Evolutionary conservation across 495 filamentous ascomycete genomes (phyloP).

Genomic region (Hyaloscypha variabilis): DNA sequence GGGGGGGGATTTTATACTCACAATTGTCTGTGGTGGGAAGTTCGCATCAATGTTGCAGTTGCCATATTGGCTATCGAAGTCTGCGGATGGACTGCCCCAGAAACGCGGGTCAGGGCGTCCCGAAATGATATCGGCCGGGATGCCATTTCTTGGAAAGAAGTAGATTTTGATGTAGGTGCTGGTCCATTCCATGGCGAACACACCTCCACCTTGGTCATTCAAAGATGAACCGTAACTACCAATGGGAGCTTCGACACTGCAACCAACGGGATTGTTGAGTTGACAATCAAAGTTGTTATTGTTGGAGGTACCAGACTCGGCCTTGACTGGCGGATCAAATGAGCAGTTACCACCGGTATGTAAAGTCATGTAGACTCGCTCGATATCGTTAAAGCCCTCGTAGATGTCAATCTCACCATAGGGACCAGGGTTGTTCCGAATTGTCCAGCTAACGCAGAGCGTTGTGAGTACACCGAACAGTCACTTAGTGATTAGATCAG

Average conservation of each 20-base stretch:
- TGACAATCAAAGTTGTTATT: constrained; percentile 43
- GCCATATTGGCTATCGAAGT: constrained; percentile 53
- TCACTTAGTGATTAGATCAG: neutral
- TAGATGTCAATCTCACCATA: constrained; percentile 90
- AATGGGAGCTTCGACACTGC: constrained; percentile 40
- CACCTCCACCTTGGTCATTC: constrained; percentile 72
- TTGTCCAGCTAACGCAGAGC: constrained; percentile 16
- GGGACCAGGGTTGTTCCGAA: constrained; percentile 53
- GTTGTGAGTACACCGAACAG: neutral
- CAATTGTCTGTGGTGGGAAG: constrained; percentile 70
- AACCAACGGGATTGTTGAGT: constrained; percentile 52
- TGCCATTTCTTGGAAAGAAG: constrained; percentile 23
- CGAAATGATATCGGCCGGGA: constrained; percentile 57
- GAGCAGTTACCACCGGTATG: constrained; percentile 68
- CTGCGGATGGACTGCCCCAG: constrained; percentile 70
- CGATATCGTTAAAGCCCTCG: constrained; percentile 73
- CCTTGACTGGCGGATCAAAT: constrained; percentile 46
- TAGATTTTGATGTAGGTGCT: constrained; percentile 61
- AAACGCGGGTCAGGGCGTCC: constrained; percentile 42
- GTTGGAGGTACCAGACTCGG: neutral
- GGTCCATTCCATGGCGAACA: constrained; percentile 80
- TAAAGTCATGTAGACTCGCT: constrained; percentile 67
- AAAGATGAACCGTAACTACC: constrained; percentile 69
- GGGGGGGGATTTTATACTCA: constrained; percentile 36
- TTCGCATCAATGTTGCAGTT: constrained; percentile 63